Conservation (phyloP, 75 land plant species). For the Pseudotsuga menziesii region DNA sequence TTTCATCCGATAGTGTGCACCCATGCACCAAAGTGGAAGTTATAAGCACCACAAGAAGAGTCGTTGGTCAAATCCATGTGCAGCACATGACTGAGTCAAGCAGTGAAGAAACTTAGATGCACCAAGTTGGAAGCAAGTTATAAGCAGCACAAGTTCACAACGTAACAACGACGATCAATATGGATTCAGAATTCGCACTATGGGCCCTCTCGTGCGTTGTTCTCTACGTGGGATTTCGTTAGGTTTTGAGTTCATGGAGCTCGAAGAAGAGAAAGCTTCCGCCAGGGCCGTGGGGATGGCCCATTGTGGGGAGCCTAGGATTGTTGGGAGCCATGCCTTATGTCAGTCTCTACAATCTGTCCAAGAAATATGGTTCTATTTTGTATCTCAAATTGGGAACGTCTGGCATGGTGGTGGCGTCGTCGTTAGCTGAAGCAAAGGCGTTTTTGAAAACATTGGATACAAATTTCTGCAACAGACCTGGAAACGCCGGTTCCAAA, state of each 20-base stretch:
- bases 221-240: background rate
- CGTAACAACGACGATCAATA: background rate
- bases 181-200: background rate
- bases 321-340: conserved; percentile 31
- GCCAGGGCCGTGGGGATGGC: background rate
- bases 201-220: background rate
- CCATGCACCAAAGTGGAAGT: too few relatives aligned
- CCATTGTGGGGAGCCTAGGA: conserved; percentile 11
- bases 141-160: too few relatives aligned
- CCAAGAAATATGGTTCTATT: conserved; percentile 41
- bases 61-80: too few relatives aligned
- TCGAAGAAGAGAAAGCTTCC: background rate
- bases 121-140: too few relatives aligned
- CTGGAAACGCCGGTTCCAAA: conserved; percentile 19
- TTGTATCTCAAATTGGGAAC: conserved; percentile 43
- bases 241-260: background rate
- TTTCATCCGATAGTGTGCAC: too few relatives aligned
- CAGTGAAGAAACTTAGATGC: too few relatives aligned
- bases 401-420: conserved; percentile 30
- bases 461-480: conserved; percentile 23
- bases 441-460: conserved; percentile 36
- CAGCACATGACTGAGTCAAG: too few relatives aligned
- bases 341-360: conserved; percentile 21
- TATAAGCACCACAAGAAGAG: too few relatives aligned
- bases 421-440: conserved; percentile 33